Evolutionary conservation across 2,329 filamentous ascomycete species (phyloP).

Genomic region (Exophiala sideris): DNA sequence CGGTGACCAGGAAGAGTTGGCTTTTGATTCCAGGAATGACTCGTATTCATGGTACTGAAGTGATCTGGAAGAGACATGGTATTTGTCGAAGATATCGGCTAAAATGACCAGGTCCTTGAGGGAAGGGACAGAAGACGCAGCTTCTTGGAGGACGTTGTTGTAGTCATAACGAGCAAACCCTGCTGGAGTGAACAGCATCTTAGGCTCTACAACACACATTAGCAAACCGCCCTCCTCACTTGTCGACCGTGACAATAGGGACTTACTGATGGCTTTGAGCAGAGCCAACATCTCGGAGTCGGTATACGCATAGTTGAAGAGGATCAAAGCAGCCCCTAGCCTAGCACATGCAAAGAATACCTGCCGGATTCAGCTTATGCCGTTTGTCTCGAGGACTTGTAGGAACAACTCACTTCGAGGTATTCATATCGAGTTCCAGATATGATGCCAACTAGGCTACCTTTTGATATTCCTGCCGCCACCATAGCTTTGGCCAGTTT

Average conservation of each 20-base stretch:
- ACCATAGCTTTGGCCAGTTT: conserved; percentile 8
- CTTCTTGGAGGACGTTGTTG: conserved; percentile 71
- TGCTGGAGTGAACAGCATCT: conserved; percentile 4
- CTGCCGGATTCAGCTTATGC: background rate
- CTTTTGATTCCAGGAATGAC: conserved; percentile 79
- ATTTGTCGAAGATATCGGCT: conserved; percentile 85
- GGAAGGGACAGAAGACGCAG: conserved; percentile 51
- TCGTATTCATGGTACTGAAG: conserved; percentile 83
- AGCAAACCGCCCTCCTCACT: background rate
- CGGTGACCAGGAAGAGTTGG: conserved; percentile 27
- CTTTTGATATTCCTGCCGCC: conserved; percentile 1
- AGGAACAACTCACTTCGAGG: conserved; percentile 1
- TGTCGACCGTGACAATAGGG: background rate
- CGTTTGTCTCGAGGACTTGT: background rate
- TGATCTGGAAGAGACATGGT: conserved; percentile 81
- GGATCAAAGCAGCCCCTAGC: conserved; percentile 2
- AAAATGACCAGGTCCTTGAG: conserved; percentile 68
- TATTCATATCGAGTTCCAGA: conserved; percentile 10
- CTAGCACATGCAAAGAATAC: background rate
- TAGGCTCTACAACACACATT: background rate
- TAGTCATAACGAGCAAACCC: conserved; percentile 4
- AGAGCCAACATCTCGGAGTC: conserved; percentile 4
- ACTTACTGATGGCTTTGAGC: conserved; percentile 4
- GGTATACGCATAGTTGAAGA: conserved; percentile 1
- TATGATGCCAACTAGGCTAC: conserved; percentile 4